A percentile compares a stretch with the other conserved stretches of the same genome.
Conservation (phyloP, 352 stramenopile genomes). For the Globisporangium ultimum region DNA sequence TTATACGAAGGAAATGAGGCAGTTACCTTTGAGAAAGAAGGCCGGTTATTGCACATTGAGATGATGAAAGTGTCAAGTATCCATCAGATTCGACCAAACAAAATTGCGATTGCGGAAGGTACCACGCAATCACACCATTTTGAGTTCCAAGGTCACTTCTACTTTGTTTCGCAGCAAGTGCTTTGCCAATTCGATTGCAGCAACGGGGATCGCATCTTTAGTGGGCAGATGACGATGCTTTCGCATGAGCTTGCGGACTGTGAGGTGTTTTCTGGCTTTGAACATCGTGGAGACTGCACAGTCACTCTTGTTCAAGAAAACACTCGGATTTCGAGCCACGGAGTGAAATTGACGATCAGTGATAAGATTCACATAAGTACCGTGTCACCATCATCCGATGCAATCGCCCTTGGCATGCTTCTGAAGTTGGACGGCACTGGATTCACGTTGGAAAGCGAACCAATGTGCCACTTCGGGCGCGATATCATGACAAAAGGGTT, state of each 20-base stretch:
- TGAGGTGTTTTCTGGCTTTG: constrained; percentile 6
- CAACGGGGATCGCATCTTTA: constrained; percentile 1
- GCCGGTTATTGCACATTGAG: constrained; percentile 1
- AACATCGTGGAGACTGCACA: constrained; percentile 11
- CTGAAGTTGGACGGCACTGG: constrained; percentile 30
- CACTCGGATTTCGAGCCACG: constrained; percentile 26
- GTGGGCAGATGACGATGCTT: constrained; percentile 10
- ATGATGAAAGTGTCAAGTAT: constrained; percentile 11
- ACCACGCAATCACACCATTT: constrained; percentile 9
- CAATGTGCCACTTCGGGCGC: constrained; percentile 31
- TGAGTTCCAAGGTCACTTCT: constrained; percentile 27
- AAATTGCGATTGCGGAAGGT: constrained; percentile 1
- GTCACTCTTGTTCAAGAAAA: constrained; percentile 22
- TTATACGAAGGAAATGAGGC: constrained; percentile 1
- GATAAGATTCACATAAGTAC: constrained; percentile 13
- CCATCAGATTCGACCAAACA: not conserved
- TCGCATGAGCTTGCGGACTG: constrained; percentile 25
- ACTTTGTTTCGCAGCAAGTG: constrained; percentile 16
- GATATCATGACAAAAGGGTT: constrained; percentile 11
- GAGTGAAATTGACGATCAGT: constrained; percentile 10
- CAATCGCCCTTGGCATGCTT: constrained; percentile 20
- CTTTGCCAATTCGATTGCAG: constrained; percentile 24
- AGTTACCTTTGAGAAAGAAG: not conserved
- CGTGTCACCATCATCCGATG: constrained; percentile 22
- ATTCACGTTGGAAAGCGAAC: constrained; percentile 18